These are phyloP conservation scores for Mycena venus DNA, from an alignment of 768 basidiomycete genomes.

Conservation along the genomic window DNA sequence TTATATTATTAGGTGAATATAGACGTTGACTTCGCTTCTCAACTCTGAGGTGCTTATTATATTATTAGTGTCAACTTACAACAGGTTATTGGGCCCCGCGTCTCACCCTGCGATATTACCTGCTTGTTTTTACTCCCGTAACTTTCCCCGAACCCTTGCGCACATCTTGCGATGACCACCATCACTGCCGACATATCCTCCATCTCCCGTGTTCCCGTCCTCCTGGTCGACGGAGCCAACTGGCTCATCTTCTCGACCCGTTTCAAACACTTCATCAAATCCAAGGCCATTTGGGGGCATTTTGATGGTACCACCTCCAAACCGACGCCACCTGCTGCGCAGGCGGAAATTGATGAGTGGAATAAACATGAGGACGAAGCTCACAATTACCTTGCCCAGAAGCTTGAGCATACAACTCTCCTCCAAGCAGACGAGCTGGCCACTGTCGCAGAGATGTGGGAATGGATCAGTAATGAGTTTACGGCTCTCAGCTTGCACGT, in stretches of 20 bases:
- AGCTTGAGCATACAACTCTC: slow-evolving; percentile 47
- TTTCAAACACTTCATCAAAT: slow-evolving; percentile 44
- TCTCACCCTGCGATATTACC: slow-evolving; percentile 14
- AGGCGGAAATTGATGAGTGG: slow-evolving; percentile 39
- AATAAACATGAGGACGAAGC: slow-evolving; percentile 51
- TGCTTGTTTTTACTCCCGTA: background rate
- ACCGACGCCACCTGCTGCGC: slow-evolving; percentile 29
- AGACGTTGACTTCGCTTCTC: too few species aligned
- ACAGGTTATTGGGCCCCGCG: slow-evolving; percentile 13
- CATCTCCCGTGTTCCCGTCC: slow-evolving; percentile 44
- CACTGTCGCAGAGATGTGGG: slow-evolving; percentile 47
- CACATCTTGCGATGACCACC: slow-evolving; percentile 31
- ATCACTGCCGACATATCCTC: slow-evolving; percentile 37
- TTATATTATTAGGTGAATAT: too few species aligned
- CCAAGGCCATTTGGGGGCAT: slow-evolving; percentile 47
- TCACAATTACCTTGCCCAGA: slow-evolving; percentile 46
- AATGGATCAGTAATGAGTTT: slow-evolving; percentile 46
- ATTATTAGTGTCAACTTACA: too few species aligned
- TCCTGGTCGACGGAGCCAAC: slow-evolving; percentile 47
- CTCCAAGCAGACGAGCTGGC: slow-evolving; percentile 37
- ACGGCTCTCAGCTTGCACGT: slow-evolving; percentile 30
- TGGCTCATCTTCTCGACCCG: slow-evolving; percentile 47
- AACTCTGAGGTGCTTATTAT: too few species aligned
- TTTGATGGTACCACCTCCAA: slow-evolving; percentile 39
- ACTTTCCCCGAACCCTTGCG: background rate